Base-by-base conservation (phyloP, 768 basidiomycete genomes). In the Pleurotus citrinopileatus region DNA sequence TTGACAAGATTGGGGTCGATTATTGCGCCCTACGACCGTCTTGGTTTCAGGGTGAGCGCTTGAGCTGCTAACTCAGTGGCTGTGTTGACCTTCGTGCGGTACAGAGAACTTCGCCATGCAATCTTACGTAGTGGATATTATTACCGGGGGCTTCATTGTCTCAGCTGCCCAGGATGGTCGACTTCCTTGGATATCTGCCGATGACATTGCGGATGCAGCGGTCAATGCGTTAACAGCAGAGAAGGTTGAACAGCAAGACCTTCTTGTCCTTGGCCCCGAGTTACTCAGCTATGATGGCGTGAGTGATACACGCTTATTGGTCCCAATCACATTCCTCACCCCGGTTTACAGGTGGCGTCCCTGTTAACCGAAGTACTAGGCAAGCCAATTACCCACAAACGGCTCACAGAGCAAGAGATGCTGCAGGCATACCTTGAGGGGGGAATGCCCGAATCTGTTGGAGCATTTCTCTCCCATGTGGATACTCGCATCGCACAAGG, bases 31-130 rank as follows among this genome's bases (percentile, higher is more conserved):
- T 76, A 13, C 60, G 72, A 1, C 73, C 73, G 1, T 69, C 73
- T 7, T 72, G 68, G 70, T 74, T 74, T 54, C 66, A 65, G 22
- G 70, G 73, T 72, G 42, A 7, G 64, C n/a, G n/a, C n/a, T n/a
- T n/a, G 52, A 20, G 19, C 17, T 25, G 6, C 5, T 9, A n/a
- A n/a, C n/a, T n/a, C n/a, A n/a, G n/a, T n/a, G n/a, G n/a, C n/a
- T n/a, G n/a, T 37, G 17, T 28, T 51, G 27, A 25, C 26, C 6
- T 28, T 23, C 12, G 9, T 22, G 4, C 36, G 15, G 32, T 40
- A 47, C 42, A 73, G 72, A 73, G 22, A 73, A 73, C 56, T 65
- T 72, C 20, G 47, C 17, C 8, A 32, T 22, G 22, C 51, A 2
- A 55, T 52, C 7, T 47, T 53, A 19, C 67, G 60, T 52, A 20